phyloP scores from a whole-genome alignment of 192 early-diverging fungal species.

The Chytriomyces sp. region DNA sequence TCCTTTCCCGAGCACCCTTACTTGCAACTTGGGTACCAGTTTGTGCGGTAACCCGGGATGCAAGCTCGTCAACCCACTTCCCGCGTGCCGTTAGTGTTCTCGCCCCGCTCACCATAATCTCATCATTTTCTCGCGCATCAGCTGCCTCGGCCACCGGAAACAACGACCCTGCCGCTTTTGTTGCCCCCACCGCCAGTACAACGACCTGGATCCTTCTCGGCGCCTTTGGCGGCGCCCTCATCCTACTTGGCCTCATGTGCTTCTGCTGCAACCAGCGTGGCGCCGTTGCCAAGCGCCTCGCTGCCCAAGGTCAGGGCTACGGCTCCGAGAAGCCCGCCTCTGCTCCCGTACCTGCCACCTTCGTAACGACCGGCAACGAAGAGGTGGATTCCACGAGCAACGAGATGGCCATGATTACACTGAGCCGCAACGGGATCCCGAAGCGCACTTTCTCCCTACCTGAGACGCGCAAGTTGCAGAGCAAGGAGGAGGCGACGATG shows the following conservation, averaged over 20 bases:
- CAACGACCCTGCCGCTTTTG: conserved; percentile 24
- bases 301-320: background rate
- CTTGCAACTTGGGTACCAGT: background rate
- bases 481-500: conserved; percentile 10
- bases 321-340: background rate
- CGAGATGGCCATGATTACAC: conserved; percentile 31
- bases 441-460: conserved; percentile 26
- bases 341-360: background rate
- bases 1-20: background rate
- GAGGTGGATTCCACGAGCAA: background rate
- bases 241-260: conserved; percentile 7
- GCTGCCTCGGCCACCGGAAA: background rate
- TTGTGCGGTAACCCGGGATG: conserved; percentile 16
- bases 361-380: background rate
- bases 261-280: conserved; percentile 25
- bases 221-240: conserved; percentile 10
- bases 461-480: conserved; percentile 24
- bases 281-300: conserved; percentile 7
- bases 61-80: background rate
- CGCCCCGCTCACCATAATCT: background rate
- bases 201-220: conserved; percentile 17
- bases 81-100: conserved; percentile 12
- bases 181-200: background rate
- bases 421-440: conserved; percentile 20
- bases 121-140: background rate